Percentiles rank a stretch among this genome's conserved stretches.
Conservation (phyloP, 1,139 yeast genomes). For the Zygosaccharomyces sapae region DNA sequence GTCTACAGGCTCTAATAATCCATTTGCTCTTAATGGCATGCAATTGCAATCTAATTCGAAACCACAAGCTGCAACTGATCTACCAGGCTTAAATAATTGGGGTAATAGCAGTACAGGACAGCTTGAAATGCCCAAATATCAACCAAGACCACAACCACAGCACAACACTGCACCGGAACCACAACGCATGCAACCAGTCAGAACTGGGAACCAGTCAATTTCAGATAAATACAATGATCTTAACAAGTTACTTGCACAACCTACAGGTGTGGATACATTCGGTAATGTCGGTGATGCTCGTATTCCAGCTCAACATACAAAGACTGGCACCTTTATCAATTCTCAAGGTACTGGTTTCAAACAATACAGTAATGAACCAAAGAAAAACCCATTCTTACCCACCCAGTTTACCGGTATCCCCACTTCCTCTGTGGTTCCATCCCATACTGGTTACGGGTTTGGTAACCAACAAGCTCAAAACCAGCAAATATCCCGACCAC, state of each 20-base stretch:
- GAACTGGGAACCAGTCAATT: conserved; percentile 46
- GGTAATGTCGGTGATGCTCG: conserved; percentile 90
- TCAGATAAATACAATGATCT: conserved; percentile 63
- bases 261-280: conserved; percentile 91
- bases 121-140: conserved; percentile 20
- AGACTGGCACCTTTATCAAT: conserved; percentile 72
- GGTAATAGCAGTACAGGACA: neutral
- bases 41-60: conserved; percentile 9
- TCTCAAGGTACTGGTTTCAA: conserved; percentile 83
- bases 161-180: conserved; percentile 39
- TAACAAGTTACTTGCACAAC: conserved; percentile 73
- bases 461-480: conserved; percentile 57
- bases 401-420: conserved; percentile 75
- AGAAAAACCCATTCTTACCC: conserved; percentile 66
- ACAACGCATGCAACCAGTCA: conserved; percentile 35
- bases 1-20: conserved; percentile 84
- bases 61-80: neutral
- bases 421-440: conserved; percentile 52
- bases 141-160: conserved; percentile 34
- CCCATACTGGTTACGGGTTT: conserved; percentile 89
- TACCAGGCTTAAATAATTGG: conserved; percentile 10
- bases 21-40: conserved; percentile 59
- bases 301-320: conserved; percentile 91
- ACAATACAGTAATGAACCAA: conserved; percentile 44
- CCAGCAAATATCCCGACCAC: conserved; percentile 38